A percentile compares a stretch with the other conserved stretches of the same genome.
phyloP scores from a whole-genome alignment of 1,284 basidiomycete genomes.

The Meira miltonrushii region DNA sequence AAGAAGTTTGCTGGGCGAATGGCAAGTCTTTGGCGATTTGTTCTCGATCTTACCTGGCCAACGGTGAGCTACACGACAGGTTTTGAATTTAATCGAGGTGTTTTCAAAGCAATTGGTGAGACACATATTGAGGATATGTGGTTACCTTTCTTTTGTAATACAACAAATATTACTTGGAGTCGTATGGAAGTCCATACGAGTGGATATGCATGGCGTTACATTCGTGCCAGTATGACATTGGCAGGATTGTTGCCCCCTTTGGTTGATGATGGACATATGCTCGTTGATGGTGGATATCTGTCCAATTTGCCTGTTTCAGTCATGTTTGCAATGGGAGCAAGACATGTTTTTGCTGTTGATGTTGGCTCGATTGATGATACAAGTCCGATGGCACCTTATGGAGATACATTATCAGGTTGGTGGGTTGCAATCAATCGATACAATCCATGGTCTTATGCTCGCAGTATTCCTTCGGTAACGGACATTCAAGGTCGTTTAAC shows the following conservation, averaged over 20 bases:
- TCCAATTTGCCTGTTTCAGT: conserved; percentile 64
- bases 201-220: conserved; percentile 64
- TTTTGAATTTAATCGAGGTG: conserved; percentile 49
- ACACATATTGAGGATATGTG: conserved; percentile 98
- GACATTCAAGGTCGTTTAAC: conserved; percentile 93
- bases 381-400: conserved; percentile 77
- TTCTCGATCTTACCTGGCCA: conserved; percentile 94
- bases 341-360: conserved; percentile 87
- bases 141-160: conserved; percentile 97
- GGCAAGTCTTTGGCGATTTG: conserved; percentile 87
- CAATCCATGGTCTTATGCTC: conserved; percentile 61
- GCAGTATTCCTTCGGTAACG: conserved; percentile 81
- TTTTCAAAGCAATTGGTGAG: conserved; percentile 71
- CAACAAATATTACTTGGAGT: conserved; percentile 95
- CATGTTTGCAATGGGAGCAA: conserved; percentile 87
- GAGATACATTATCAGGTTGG: conserved; percentile 93
- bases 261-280: conserved; percentile 80
- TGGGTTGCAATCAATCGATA: conserved; percentile 89
- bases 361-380: conserved; percentile 95
- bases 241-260: conserved; percentile 90
- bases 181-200: conserved; percentile 96
- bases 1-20: conserved; percentile 85
- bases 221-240: conserved; percentile 94
- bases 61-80: conserved; percentile 96
- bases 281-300: conserved; percentile 46